Percentiles rank a stretch among this genome's conserved stretches.
Conservation (phyloP, 179 eudicot genomes). For the Beta lomatogona region DNA sequence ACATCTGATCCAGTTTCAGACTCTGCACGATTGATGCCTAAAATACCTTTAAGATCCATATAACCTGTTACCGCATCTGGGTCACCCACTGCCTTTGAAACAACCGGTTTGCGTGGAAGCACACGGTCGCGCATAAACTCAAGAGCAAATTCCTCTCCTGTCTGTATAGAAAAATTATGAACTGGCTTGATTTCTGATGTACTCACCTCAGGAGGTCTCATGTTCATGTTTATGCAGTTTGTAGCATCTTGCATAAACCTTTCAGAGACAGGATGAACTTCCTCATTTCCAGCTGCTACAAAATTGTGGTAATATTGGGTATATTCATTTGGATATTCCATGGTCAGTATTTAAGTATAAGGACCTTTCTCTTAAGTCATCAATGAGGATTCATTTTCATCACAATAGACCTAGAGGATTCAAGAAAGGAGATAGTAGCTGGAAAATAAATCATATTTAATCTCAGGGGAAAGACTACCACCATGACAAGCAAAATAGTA, state of each 20-base stretch:
- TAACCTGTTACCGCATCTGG: slow-evolving; percentile 42
- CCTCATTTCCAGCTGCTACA: slow-evolving; percentile 49
- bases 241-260: slow-evolving; percentile 62
- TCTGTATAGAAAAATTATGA: slow-evolving; percentile 88
- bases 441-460: slow-evolving; percentile 7
- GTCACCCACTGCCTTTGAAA: slow-evolving; percentile 52
- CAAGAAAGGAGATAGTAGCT: slow-evolving; percentile 14
- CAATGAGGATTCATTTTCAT: slow-evolving; percentile 12
- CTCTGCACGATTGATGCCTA: slow-evolving; percentile 58
- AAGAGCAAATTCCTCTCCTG: slow-evolving; percentile 94
- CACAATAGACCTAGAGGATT: slow-evolving; percentile 21
- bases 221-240: slow-evolving; percentile 56
- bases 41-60: slow-evolving; percentile 56
- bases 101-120: slow-evolving; percentile 51
- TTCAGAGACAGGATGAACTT: slow-evolving; percentile 55
- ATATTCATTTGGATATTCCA: slow-evolving; percentile 60
- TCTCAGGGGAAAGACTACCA: slow-evolving; percentile 8
- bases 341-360: slow-evolving; percentile 29
- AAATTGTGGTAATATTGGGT: slow-evolving; percentile 41
- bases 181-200: slow-evolving; percentile 65
- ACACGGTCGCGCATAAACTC: slow-evolving; percentile 94
- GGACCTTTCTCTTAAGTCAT: slow-evolving; percentile 20
- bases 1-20: slow-evolving; percentile 64
- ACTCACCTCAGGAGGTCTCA: slow-evolving; percentile 56
- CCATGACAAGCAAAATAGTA: neutral